These are phyloP conservation scores for Penicillium crustosum DNA, from an alignment of 2,329 filamentous ascomycete genomes.

Conservation along the genomic window DNA sequence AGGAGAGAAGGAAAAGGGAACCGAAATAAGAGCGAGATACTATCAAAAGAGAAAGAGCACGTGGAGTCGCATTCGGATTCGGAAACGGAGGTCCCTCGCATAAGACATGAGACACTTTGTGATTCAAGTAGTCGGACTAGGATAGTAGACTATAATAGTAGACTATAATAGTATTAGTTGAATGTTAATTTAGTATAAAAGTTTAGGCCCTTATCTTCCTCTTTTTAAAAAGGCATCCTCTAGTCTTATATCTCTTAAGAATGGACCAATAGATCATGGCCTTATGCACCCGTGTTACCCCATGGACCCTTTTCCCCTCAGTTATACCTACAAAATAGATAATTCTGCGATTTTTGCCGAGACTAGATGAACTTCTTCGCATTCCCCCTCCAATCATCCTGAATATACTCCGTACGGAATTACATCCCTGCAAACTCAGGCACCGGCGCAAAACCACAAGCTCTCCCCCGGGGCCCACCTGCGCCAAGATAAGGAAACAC, in stretches of 20 bases:
- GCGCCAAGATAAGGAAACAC: too few species aligned
- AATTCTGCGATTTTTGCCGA: neutral
- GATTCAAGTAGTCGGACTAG: too few species aligned
- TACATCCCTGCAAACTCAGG: slow-evolving; percentile 47
- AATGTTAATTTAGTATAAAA: too few species aligned
- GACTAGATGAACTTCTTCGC: slow-evolving; percentile 22
- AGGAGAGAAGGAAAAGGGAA: neutral
- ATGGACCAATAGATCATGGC: neutral
- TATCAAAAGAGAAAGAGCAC: neutral
- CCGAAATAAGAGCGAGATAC: neutral
- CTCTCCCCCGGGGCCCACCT: slow-evolving; percentile 44
- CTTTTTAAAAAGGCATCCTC: neutral
- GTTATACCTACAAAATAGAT: neutral
- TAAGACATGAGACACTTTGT: too few species aligned
- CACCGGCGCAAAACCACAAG: slow-evolving; percentile 54
- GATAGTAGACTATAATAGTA: too few species aligned
- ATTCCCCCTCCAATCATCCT: slow-evolving; percentile 41
- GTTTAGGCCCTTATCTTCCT: neutral
- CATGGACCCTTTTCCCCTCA: neutral
- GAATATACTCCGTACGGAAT: neutral
- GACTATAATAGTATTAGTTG: neutral
- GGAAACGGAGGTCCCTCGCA: neutral
- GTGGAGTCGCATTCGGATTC: neutral
- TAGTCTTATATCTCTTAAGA: neutral
- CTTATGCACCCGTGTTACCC: neutral